Base-by-base conservation (phyloP, 2,329 filamentous ascomycete genomes). In the Rugonectria rugulosa region DNA sequence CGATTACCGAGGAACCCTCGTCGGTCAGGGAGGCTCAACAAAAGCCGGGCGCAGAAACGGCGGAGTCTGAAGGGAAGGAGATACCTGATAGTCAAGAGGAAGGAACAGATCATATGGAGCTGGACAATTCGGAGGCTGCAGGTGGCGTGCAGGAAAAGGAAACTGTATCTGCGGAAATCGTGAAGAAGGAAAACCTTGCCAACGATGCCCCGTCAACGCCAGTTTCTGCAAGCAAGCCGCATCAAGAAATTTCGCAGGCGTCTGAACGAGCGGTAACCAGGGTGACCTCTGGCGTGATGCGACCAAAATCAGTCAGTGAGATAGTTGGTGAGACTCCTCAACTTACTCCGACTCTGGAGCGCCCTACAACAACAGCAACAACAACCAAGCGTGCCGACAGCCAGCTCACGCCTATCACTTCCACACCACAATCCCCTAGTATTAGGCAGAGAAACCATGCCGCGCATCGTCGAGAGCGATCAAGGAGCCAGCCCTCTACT, bases 241-340 rank as follows among this genome's bases (percentile, higher is more conserved):
- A 40, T 1, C 63, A 59, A 21, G 67, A 73, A 11, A 54, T 50
- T 2, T 49, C 68, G 2, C 62, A 63, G 15, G 66, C 66, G 9
- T 55, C 63, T 4, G 74, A 77, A 63, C 81, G 87, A 24, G 88
- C 88, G 75, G 88, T 86, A 10, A 91, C 88, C 1, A 77, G 88
- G 63, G 86, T 90, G 19, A 86, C 87, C 3, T 90, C 89, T 9
- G 88, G 88, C 36, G 85, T 87, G 3, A 85, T 91, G 63, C 81
- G 85, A 57, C 85, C 88, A 47, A 91, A 90, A 67, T 90, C 88
- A 5, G 87, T 90, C 5, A 88, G 85, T 15, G 89, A 91, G 70
- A 89, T 91, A 36, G 77, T 91, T 6, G 87, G 85, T 47, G 86
- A 85, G 56, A 81, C 79, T 15, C 79, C 83, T 34, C 75, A 67